Base-by-base conservation (phyloP, 2,329 filamentous ascomycete genomes). In the Diaporthe sp. region DNA sequence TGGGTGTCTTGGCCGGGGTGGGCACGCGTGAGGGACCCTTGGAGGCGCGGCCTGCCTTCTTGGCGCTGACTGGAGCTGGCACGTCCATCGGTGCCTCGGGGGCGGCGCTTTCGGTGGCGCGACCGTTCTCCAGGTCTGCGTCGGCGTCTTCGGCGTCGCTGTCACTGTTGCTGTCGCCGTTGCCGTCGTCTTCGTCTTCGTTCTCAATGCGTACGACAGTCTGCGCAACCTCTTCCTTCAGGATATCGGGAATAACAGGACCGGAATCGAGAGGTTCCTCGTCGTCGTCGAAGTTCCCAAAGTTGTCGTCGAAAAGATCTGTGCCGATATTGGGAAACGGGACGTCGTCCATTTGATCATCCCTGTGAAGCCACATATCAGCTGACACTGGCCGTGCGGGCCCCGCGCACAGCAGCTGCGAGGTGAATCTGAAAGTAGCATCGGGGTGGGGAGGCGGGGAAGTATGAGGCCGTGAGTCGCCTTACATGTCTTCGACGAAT, bases 31-130 rank as follows among this genome's bases (percentile, higher is more conserved):
- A 73, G 22, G 65, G 15, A 17, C 55, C 34, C n/a, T 51, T 71
- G 15, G 79, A 78, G 3, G 79, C 70, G 22, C 79, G 74, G 68
- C 79, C 79, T 34, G 77, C 78, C 76, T 79, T 80, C 72, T 79
- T 80, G 15, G 76, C 28, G 22, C 77, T 73, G 17, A 75, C 13
- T 31, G 39, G 77, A 70, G 34, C 77, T 69, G 13, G 78, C 70
- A 57, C 77, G 72, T n/a, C 71, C 74, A 75, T 74, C 28, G 58
- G 55, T 22, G 70, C 73, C 34, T 69, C 58, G 49, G 73, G 58
- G 12, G 57, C 28, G 39, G 51, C 73, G 28, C 72, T 44, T 28
- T 51, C 55, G 25, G 34, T n/a, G 25, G 58, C 46, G 25, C 3
- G 8, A 12, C 71, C 71, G 49, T 73, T 73, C 59, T 73, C 69